Evolutionary conservation across 2,329 filamentous ascomycete genomes (phyloP).

Genomic region (Fusarium avenaceum): DNA sequence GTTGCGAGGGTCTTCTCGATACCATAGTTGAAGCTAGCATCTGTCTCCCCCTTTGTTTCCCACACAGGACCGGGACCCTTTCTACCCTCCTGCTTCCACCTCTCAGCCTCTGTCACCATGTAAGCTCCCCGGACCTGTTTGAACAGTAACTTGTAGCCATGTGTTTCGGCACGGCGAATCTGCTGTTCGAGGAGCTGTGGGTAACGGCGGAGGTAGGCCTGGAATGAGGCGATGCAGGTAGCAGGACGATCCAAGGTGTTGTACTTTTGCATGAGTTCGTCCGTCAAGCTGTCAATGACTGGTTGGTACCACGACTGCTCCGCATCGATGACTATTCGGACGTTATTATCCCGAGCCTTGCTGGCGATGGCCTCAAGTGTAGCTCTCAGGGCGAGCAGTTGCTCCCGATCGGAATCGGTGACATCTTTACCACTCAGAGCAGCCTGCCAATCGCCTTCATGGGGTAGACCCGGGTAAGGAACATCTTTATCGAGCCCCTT

Average conservation of each 20-base stretch:
- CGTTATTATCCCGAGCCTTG: conserved; percentile 35
- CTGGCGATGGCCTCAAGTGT: conserved; percentile 33
- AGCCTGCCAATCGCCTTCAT: conserved; percentile 41
- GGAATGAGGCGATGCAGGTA: conserved; percentile 42
- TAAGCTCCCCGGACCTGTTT: conserved; percentile 32
- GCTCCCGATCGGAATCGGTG: conserved; percentile 28
- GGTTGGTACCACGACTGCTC: conserved; percentile 44
- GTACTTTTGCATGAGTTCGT: conserved; percentile 46
- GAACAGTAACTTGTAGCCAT: conserved; percentile 42
- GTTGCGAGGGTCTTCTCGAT: conserved; percentile 27
- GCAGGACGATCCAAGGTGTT: conserved; percentile 37
- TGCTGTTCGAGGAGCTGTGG: conserved; percentile 43
- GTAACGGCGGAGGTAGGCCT: conserved; percentile 40
- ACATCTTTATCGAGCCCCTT: conserved; percentile 35
- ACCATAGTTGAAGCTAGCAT: conserved; percentile 33
- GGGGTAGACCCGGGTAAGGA: conserved; percentile 38
- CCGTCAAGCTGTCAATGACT: conserved; percentile 37
- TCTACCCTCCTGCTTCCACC: conserved; percentile 26
- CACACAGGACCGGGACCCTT: conserved; percentile 23
- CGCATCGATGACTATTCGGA: conserved; percentile 42
- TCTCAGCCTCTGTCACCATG: conserved; percentile 27
- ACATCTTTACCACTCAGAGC: conserved; percentile 35
- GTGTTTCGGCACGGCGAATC: conserved; percentile 36
- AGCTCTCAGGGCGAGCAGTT: conserved; percentile 21
- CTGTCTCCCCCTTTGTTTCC: conserved; percentile 20